Evolutionary conservation across 345 rosid genomes (phyloP).

Genomic region (Bruguiera gymnorhiza): DNA sequence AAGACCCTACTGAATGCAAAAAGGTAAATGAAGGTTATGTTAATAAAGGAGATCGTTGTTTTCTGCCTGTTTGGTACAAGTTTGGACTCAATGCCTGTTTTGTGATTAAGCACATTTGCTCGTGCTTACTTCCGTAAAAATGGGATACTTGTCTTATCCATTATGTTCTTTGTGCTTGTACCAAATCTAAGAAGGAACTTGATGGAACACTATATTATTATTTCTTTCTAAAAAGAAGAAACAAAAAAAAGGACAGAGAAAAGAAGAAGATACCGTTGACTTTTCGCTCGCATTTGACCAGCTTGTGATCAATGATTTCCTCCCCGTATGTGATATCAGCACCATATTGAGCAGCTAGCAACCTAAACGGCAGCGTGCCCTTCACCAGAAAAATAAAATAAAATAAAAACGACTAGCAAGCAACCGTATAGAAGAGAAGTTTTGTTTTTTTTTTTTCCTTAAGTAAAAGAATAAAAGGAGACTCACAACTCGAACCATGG

Average conservation of each 20-base stretch:
- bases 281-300: conserved; percentile 70
- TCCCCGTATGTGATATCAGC: conserved; percentile 91
- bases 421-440: neutral
- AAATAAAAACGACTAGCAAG: neutral
- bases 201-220: neutral
- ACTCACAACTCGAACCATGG: conserved; percentile 96
- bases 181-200: neutral
- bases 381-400: conserved; percentile 14
- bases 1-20: neutral
- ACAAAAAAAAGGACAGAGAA: neutral
- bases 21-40: neutral
- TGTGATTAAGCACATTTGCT: conserved; percentile 7
- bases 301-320: conserved; percentile 81
- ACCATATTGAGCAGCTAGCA: conserved; percentile 82
- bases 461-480: neutral
- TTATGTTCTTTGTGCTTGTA: no score
- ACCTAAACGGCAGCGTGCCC: conserved; percentile 81
- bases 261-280: conserved; percentile 41
- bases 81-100: conserved; percentile 11
- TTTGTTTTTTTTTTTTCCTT: no score
- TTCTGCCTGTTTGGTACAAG: conserved; percentile 17
- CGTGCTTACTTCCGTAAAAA: conserved; percentile 3
- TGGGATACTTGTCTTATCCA: no score
- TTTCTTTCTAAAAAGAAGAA: neutral
- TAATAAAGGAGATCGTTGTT: conserved; percentile 20